Evolutionary conservation across 768 basidiomycete species (phyloP).

Genomic region (Phlebiopsis flavidoalba): DNA sequence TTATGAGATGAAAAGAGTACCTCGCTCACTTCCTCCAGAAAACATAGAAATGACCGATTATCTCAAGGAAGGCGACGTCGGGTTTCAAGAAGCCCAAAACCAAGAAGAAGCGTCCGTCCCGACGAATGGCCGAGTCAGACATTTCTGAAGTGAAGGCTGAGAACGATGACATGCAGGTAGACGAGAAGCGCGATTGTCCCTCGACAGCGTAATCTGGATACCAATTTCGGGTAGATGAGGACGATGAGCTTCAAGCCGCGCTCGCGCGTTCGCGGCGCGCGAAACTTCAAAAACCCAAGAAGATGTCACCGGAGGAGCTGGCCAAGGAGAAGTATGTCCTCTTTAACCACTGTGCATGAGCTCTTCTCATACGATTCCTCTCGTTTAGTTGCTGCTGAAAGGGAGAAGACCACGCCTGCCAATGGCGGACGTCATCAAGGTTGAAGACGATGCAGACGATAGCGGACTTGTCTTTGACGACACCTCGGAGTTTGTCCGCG

Average conservation of each 20-base stretch:
- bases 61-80: slow-evolving; percentile 82
- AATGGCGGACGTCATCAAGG: slow-evolving; percentile 36
- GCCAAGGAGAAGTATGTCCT: slow-evolving; percentile 63
- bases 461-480: slow-evolving; percentile 86
- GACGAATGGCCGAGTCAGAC: slow-evolving; percentile 55
- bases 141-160: slow-evolving; percentile 35
- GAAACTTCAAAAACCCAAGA: slow-evolving; percentile 72
- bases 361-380: slow-evolving; percentile 7
- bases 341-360: neutral
- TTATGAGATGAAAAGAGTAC: neutral
- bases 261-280: slow-evolving; percentile 82
- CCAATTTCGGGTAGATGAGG: slow-evolving; percentile 95
- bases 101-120: slow-evolving; percentile 85
- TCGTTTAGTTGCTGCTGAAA: slow-evolving; percentile 56
- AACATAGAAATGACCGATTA: slow-evolving; percentile 87
- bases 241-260: slow-evolving; percentile 95
- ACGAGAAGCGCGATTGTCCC: slow-evolving; percentile 66
- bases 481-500: slow-evolving; percentile 93
- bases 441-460: slow-evolving; percentile 43
- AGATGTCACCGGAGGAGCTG: slow-evolving; percentile 76
- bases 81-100: slow-evolving; percentile 97
- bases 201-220: slow-evolving; percentile 67
- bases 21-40: slow-evolving; percentile 40
- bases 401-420: slow-evolving; percentile 45
- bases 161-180: slow-evolving; percentile 69